Conservation (phyloP, 805 yeast species). For the Wickerhamiella sergipiensis region DNA sequence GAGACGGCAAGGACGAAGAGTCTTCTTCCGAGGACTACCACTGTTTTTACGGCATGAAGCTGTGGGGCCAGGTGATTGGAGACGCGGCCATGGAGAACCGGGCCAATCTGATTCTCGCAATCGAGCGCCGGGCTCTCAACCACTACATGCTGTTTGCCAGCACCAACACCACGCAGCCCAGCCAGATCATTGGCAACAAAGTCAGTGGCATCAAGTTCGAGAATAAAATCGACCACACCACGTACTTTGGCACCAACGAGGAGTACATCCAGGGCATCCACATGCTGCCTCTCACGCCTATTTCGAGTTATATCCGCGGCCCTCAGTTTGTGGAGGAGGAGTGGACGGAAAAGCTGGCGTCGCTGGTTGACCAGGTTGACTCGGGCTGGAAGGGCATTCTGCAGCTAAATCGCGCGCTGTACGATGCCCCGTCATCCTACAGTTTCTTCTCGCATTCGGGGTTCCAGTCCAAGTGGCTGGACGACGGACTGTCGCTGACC, state of each 20-base stretch:
- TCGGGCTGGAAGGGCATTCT: slow-evolving; percentile 59
- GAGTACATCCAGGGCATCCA: slow-evolving; percentile 69
- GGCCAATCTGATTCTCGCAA: slow-evolving; percentile 44
- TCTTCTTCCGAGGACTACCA: slow-evolving; percentile 60
- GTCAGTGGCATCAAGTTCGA: slow-evolving; percentile 61
- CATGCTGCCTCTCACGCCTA: slow-evolving; percentile 60
- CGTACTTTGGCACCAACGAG: slow-evolving; percentile 48
- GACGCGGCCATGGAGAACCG: slow-evolving; percentile 40
- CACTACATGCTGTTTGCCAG: slow-evolving; percentile 38
- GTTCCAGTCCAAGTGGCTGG: slow-evolving; percentile 44
- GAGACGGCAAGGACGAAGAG: slow-evolving; percentile 62
- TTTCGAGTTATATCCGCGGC: slow-evolving; percentile 41
- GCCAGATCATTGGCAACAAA: slow-evolving; percentile 38
- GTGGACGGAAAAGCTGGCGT: slow-evolving; percentile 40
- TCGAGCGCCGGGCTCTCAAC: slow-evolving; percentile 42
- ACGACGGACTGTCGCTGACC: slow-evolving; percentile 68
- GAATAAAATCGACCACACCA: slow-evolving; percentile 58
- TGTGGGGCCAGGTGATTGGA: slow-evolving; percentile 51
- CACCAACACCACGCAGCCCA: slow-evolving; percentile 39
- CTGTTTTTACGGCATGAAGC: slow-evolving; percentile 51
- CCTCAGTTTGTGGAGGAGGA: slow-evolving; percentile 39
- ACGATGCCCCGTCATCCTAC: slow-evolving; percentile 49
- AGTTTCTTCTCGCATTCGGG: slow-evolving; percentile 39
- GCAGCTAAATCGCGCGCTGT: slow-evolving; percentile 55
- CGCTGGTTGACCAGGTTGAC: slow-evolving; percentile 29